phyloP scores from a whole-genome alignment of 257 asterid genomes.

The Solanum pinnatisectum region DNA sequence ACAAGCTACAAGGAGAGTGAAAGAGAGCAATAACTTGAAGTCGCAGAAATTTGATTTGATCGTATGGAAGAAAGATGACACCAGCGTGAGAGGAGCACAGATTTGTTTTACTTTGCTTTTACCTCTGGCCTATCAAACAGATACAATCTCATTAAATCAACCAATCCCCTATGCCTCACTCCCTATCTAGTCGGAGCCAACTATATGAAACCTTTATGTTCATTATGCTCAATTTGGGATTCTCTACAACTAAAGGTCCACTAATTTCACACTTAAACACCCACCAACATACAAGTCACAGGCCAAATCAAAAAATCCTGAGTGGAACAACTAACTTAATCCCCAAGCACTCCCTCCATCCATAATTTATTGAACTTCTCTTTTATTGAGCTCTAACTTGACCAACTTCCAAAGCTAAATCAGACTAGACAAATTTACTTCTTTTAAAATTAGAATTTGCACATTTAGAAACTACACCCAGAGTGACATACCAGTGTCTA shows the following conservation, averaged over 20 bases:
- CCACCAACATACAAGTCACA: background rate
- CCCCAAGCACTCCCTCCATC: background rate
- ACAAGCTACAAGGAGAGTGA: background rate
- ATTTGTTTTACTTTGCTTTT: background rate
- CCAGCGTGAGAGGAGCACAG: background rate
- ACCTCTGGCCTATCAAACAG: background rate
- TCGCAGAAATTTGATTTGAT: background rate
- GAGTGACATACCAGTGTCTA: background rate
- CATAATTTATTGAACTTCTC: background rate
- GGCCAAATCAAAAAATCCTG: background rate
- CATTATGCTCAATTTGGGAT: background rate
- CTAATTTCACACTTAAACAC: background rate
- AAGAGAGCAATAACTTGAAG: background rate
- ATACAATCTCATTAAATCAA: background rate
- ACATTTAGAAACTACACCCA: background rate
- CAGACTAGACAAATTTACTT: background rate
- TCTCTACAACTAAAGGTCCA: background rate
- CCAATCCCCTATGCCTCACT: background rate
- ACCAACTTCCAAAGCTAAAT: background rate
- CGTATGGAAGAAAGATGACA: background rate
- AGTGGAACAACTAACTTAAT: background rate
- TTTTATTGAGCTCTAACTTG: background rate
- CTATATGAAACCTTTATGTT: background rate
- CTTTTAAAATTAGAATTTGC: background rate
- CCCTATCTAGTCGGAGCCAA: background rate